A percentile compares a stretch with the other conserved stretches of the same genome.
Conservation (phyloP, 2,329 filamentous ascomycete genomes). For the Aspergillus fijiensis region DNA sequence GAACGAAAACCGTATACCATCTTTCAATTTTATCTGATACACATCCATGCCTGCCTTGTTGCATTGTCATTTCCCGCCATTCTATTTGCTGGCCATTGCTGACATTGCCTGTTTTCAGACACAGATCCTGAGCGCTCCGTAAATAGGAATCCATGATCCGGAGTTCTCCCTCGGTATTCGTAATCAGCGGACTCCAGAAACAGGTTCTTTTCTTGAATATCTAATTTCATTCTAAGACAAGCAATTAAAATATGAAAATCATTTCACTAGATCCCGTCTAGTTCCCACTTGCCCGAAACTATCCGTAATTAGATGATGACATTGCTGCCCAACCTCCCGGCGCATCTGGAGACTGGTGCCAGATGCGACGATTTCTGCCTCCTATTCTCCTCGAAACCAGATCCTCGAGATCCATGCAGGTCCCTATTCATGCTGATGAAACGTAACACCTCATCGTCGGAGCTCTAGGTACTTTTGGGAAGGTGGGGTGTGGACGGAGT, state of each 20-base stretch:
- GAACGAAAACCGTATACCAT: slow-evolving; percentile 44
- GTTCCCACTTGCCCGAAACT: slow-evolving; percentile 12
- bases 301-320: slow-evolving; percentile 19
- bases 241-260: slow-evolving; percentile 7
- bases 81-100: background rate
- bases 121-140: background rate
- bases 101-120: slow-evolving; percentile 5
- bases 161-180: background rate
- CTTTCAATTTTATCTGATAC: slow-evolving; percentile 38
- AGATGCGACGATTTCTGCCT: background rate
- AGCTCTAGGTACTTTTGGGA: background rate
- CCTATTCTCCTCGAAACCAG: slow-evolving; percentile 15
- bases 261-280: slow-evolving; percentile 6
- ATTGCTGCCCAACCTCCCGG: slow-evolving; percentile 38
- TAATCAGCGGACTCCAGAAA: background rate
- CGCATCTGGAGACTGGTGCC: slow-evolving; percentile 4
- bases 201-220: background rate
- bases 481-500: background rate
- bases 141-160: background rate
- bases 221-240: slow-evolving; percentile 4
- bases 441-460: slow-evolving; percentile 2
- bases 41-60: slow-evolving; percentile 16
- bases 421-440: slow-evolving; percentile 7
- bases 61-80: background rate
- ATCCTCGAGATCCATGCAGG: slow-evolving; percentile 8